Percentiles rank a stretch among this genome's conserved stretches.
phyloP scores from a whole-genome alignment of 305 asterid genomes.

The Solanum hybrid region DNA sequence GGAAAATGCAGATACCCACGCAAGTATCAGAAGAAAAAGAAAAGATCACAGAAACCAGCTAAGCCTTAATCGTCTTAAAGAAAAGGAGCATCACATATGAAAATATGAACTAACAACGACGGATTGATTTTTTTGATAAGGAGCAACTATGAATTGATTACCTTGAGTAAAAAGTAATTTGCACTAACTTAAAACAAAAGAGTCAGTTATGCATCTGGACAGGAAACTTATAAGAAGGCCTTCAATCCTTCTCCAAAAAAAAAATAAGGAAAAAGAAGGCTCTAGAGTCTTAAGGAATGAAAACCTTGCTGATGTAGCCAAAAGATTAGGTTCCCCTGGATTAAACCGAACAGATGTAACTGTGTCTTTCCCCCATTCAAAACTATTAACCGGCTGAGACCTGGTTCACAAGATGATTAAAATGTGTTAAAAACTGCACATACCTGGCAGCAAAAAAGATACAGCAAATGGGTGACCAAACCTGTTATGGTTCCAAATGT shows the following conservation, averaged over 20 bases:
- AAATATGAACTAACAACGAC: not conserved
- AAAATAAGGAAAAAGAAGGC: not conserved
- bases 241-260: not conserved
- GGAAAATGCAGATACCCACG: not conserved
- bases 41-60: not conserved
- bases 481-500: constrained; percentile 98
- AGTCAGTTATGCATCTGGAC: not conserved
- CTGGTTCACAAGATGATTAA: constrained; percentile 32
- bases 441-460: not conserved
- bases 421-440: not conserved
- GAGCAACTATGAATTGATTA: not conserved
- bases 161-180: not conserved
- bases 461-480: constrained; percentile 2
- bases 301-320: constrained; percentile 89
- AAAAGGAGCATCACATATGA: not conserved
- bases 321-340: constrained; percentile 82
- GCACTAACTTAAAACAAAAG: not conserved
- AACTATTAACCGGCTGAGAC: constrained; percentile 86
- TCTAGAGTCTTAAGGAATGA: constrained; percentile 10
- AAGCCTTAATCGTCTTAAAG: not conserved
- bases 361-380: constrained; percentile 72
- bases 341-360: constrained; percentile 77
- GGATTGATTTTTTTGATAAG: not conserved
- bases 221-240: not conserved
- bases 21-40: not conserved